These are phyloP conservation scores for Hypholoma fasciculare DNA, from an alignment of 768 basidiomycete genomes.

Conservation along the genomic window DNA sequence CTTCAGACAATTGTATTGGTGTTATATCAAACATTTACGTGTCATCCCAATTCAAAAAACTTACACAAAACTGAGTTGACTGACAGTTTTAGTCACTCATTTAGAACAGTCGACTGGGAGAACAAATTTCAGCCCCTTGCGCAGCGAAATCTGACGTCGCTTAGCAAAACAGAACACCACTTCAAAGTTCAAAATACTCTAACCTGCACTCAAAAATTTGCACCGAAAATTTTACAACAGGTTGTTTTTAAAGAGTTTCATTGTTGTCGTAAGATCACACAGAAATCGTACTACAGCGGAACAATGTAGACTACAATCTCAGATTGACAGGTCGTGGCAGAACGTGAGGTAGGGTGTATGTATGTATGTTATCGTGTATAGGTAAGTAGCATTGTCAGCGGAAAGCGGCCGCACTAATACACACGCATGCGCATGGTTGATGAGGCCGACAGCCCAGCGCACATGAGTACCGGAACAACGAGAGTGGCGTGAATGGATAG, in stretches of 20 bases:
- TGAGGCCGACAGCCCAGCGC: slow-evolving; percentile 3
- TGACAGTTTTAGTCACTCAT: too few species aligned
- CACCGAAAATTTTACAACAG: too few species aligned
- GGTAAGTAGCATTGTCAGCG: not conserved
- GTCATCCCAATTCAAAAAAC: too few species aligned
- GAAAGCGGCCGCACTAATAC: slow-evolving; percentile 4
- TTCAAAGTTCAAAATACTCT: too few species aligned
- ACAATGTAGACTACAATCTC: slow-evolving; percentile 36
- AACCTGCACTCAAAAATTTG: too few species aligned
- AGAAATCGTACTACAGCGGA: slow-evolving; percentile 46
- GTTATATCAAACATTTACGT: too few species aligned
- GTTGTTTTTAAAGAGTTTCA: slow-evolving; percentile 25
- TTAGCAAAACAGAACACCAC: too few species aligned
- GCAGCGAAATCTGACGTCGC: too few species aligned
- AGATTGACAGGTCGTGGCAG: slow-evolving; percentile 22
- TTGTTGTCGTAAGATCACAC: slow-evolving; percentile 41
- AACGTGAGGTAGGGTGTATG: slow-evolving; percentile 19
- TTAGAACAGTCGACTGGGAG: too few species aligned
- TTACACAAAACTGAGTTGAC: too few species aligned
- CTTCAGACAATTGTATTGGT: too few species aligned
- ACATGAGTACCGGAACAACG: not conserved
- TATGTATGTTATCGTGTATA: not conserved
- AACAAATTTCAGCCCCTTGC: too few species aligned
- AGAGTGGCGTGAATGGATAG: slow-evolving; percentile 2
- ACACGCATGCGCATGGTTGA: slow-evolving; percentile 17